These are phyloP conservation scores for Porphyra umbilicalis DNA, from an alignment of 31 red algal genomes.

Conservation along the genomic window DNA sequence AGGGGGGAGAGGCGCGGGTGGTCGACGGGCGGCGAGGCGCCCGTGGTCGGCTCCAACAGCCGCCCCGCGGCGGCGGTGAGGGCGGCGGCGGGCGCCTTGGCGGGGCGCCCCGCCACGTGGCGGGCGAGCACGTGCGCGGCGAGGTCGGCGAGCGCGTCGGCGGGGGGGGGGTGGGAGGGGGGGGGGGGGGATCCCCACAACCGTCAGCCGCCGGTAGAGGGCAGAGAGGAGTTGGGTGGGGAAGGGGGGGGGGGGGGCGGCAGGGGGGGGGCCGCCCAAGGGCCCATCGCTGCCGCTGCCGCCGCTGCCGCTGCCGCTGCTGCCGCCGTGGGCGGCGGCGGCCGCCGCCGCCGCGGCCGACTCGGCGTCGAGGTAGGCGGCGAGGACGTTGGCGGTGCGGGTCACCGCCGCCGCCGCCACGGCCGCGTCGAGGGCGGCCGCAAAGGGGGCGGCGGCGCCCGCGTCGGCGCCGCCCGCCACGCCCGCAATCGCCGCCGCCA, in stretches of 20 bases:
- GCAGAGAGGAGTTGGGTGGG: neutral
- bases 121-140: neutral
- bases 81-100: neutral
- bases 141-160: neutral
- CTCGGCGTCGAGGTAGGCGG: neutral
- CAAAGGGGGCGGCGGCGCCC: neutral
- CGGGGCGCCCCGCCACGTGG: neutral
- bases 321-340: neutral
- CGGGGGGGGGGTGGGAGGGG: neutral
- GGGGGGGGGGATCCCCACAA: neutral
- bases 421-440: neutral
- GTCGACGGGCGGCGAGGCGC: neutral
- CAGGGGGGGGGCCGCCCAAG: neutral
- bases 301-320: neutral
- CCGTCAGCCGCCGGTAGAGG: neutral
- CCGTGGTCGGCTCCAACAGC: neutral
- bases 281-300: neutral
- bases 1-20: neutral
- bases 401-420: neutral
- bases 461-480: neutral
- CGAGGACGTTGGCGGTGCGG: neutral
- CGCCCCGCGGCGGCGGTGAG: neutral
- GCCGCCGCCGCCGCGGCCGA: neutral
- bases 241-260: neutral
- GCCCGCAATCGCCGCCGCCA: neutral